Evolutionary conservation across 2,329 filamentous ascomycete species (phyloP).

Genomic region (Lachnellula hyalina): DNA sequence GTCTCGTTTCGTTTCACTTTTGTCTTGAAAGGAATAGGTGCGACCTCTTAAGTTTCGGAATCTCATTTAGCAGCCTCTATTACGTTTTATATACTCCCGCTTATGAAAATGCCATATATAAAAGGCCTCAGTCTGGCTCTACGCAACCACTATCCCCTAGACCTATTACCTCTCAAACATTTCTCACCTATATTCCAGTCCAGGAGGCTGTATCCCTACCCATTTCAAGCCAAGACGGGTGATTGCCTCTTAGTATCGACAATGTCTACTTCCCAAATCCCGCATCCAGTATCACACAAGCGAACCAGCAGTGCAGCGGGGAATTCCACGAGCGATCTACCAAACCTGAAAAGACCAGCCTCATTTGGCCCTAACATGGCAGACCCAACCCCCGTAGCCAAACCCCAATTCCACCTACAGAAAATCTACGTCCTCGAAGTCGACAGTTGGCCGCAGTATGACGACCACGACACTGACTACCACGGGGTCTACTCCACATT

Average conservation of each 20-base stretch:
- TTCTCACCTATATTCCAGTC: too few relatives aligned
- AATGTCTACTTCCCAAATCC: neutral
- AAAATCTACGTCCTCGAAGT: neutral
- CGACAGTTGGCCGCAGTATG: neutral
- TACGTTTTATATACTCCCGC: neutral
- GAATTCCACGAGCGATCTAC: neutral
- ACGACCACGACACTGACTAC: neutral
- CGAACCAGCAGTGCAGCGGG: neutral
- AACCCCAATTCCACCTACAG: neutral
- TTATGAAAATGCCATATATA: neutral
- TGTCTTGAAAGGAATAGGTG: neutral
- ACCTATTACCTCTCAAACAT: neutral
- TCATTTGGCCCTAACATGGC: neutral
- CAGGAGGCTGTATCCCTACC: neutral
- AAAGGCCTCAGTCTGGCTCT: neutral
- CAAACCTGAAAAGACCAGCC: neutral
- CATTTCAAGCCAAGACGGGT: neutral
- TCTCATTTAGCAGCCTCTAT: neutral
- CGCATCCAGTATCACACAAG: neutral
- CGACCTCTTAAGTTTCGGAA: neutral
- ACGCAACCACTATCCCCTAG: neutral
- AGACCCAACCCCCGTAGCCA: neutral
- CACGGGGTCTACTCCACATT: neutral
- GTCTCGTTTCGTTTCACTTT: neutral
- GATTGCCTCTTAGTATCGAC: neutral